Base-by-base conservation (phyloP, 192 early-diverging fungal genomes). In the Backusella westeae region DNA sequence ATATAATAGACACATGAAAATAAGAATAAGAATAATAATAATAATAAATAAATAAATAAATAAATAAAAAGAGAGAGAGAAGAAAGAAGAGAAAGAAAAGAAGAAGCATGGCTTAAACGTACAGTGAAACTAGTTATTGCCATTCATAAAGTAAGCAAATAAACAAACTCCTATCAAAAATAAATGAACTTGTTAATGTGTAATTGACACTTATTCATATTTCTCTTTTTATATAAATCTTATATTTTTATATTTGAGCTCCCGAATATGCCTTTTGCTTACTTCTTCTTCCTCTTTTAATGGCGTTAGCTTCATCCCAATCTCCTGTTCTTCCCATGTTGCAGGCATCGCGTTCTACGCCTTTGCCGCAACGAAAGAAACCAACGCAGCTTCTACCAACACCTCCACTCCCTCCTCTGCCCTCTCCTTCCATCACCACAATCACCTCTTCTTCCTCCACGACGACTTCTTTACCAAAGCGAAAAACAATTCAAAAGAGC, bases 301-400 rank as follows among this genome's bases (percentile, higher is more conserved):
- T 63, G 56, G 56, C 56, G 12, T 15, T 63, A 63, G 56, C 56
- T 63, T 63, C 56, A 63, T 63, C 56, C n/a, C 56, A 63, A 63
- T 63, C 56, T 29, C 56, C 56, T 63, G 5, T 49, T 49, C 23
- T 1, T 63, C 56, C 56, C 23, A 29, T 26, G 4, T 63, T 63
- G 23, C 56, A 63, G 23, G 21, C 56, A 29, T 63, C 56, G 26
- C 56, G 56, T 12, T 63, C 56, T 29, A 63, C 56, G 7, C 56
- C 56, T 63, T 63, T 63, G 29, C 56, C 56, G 35, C 59, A 66
- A 21, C 73, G 32, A 17, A 49, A 41, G 21, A 63, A 38, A 23
- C 39, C 34, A 39, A 10, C 38, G 32, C 75, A 34, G 9, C 34
- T 52, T 17, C 10, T 52, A 34, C 32, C 71, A 42, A 34, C 71